Conservation (phyloP, 2,329 filamentous ascomycete species). For the Fusarium drepaniforme region DNA sequence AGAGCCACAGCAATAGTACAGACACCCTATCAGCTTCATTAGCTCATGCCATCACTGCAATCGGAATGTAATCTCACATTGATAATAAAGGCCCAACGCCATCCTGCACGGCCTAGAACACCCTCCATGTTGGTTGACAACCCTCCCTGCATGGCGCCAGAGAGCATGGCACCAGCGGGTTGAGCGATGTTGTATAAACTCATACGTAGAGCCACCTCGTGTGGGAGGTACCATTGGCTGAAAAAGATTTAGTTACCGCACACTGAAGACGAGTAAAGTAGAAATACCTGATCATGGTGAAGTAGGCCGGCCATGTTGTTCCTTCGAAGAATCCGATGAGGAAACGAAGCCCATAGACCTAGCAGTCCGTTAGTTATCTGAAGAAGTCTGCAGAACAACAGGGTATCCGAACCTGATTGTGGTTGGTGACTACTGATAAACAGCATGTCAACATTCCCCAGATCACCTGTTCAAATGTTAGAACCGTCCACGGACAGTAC, state of each 20-base stretch:
- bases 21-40: background rate
- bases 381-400: background rate
- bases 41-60: background rate
- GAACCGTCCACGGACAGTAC: background rate
- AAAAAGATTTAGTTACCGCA: background rate
- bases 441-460: slow-evolving; percentile 3
- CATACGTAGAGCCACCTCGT: slow-evolving; percentile 17
- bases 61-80: background rate
- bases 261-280: background rate
- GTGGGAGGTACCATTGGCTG: slow-evolving; percentile 17
- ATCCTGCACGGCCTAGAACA: slow-evolving; percentile 14
- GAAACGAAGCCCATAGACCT: slow-evolving; percentile 21
- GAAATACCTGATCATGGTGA: slow-evolving; percentile 21
- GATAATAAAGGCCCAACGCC: slow-evolving; percentile 28
- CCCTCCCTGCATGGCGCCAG: slow-evolving; percentile 20
- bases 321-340: slow-evolving; percentile 21
- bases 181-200: slow-evolving; percentile 25
- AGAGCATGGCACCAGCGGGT: slow-evolving; percentile 20
- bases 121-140: slow-evolving; percentile 17
- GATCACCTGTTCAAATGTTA: background rate
- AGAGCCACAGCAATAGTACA: background rate
- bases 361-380: background rate
- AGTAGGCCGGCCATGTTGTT: slow-evolving; percentile 23
- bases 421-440: background rate
- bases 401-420: background rate